Percentiles rank a stretch among this genome's conserved stretches.
These are phyloP conservation scores for Ustilago sp. DNA, from an alignment of 1,284 basidiomycete genomes.

Conservation along the genomic window DNA sequence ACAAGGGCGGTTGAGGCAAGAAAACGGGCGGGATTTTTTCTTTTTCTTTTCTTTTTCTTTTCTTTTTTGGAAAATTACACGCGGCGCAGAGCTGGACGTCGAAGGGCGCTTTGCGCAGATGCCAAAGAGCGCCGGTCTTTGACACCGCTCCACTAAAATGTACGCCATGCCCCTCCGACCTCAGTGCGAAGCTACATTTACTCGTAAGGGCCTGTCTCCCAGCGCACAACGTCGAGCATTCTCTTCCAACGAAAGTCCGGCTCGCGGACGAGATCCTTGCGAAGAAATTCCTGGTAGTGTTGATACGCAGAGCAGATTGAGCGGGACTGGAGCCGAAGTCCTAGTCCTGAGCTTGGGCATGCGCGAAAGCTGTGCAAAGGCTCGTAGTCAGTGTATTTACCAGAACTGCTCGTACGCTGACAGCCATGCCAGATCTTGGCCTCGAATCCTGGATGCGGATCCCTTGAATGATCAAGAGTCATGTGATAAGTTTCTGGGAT, in stretches of 20 bases:
- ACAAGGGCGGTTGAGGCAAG: not conserved
- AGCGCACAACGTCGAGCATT: not conserved
- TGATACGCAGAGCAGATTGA: not conserved
- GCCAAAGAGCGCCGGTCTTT: not conserved
- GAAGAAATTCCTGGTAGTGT: not conserved
- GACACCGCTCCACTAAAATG: too few species aligned
- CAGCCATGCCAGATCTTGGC: slow-evolving; percentile 1
- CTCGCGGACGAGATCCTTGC: not conserved
- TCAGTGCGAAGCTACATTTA: not conserved
- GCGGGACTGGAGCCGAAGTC: too few species aligned
- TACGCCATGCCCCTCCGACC: too few species aligned
- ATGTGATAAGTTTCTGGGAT: not conserved
- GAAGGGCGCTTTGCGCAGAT: not conserved
- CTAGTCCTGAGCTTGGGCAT: slow-evolving; percentile 5
- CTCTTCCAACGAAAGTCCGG: not conserved
- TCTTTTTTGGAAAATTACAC: not conserved
- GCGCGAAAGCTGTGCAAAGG: not conserved
- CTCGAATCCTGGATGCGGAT: not conserved
- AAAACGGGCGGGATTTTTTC: not conserved
- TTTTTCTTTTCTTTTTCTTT: not conserved
- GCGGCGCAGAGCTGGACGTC: not conserved
- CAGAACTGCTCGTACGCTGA: not conserved
- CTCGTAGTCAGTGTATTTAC: not conserved
- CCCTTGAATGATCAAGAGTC: not conserved
- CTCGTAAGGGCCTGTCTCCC: not conserved